Percentiles rank a stretch among this genome's conserved stretches.
phyloP scores from a whole-genome alignment of 305 asterid species.

The Rubia peregrina region DNA sequence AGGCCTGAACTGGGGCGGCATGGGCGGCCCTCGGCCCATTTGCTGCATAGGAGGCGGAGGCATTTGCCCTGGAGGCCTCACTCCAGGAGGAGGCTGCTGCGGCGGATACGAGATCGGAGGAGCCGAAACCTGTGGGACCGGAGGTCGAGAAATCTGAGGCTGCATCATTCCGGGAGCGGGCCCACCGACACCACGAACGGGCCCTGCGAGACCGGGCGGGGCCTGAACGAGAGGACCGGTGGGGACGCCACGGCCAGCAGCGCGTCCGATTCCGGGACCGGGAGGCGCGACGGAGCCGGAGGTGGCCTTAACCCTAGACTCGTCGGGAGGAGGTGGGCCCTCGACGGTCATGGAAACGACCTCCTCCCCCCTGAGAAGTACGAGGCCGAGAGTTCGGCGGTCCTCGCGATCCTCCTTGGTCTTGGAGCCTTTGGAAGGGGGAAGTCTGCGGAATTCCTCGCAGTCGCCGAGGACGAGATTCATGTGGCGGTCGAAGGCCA shows the following conservation, averaged over 20 bases:
- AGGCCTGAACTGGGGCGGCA: slow-evolving; percentile 55
- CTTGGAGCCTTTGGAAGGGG: slow-evolving; percentile 77
- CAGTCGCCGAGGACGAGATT: slow-evolving; percentile 92
- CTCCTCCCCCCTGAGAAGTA: slow-evolving; percentile 85
- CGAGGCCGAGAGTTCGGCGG: slow-evolving; percentile 89
- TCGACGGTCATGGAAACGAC: slow-evolving; percentile 90
- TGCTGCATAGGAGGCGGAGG: slow-evolving; percentile 58
- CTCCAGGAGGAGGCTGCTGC: slow-evolving; percentile 36
- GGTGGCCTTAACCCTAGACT: slow-evolving; percentile 57
- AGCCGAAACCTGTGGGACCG: slow-evolving; percentile 45
- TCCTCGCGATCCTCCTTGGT: slow-evolving; percentile 88
- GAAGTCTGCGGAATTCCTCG: slow-evolving; percentile 80
- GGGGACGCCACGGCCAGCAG: slow-evolving; percentile 80
- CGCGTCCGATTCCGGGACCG: slow-evolving; percentile 84
- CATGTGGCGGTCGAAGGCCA: slow-evolving; percentile 98
- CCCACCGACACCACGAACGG: slow-evolving; percentile 84
- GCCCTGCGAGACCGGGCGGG: slow-evolving; percentile 83
- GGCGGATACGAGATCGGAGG: slow-evolving; percentile 60
- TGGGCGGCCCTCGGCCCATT: slow-evolving; percentile 56
- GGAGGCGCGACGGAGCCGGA: slow-evolving; percentile 39
- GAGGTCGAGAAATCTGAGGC: slow-evolving; percentile 81
- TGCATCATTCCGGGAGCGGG: slow-evolving; percentile 97
- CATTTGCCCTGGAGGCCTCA: slow-evolving; percentile 61
- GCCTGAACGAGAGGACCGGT: slow-evolving; percentile 61
- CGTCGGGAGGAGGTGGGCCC: slow-evolving; percentile 96